Evolutionary conservation across 2,329 filamentous ascomycete genomes (phyloP).

Genomic region (Sarocladiaceae sp.): DNA sequence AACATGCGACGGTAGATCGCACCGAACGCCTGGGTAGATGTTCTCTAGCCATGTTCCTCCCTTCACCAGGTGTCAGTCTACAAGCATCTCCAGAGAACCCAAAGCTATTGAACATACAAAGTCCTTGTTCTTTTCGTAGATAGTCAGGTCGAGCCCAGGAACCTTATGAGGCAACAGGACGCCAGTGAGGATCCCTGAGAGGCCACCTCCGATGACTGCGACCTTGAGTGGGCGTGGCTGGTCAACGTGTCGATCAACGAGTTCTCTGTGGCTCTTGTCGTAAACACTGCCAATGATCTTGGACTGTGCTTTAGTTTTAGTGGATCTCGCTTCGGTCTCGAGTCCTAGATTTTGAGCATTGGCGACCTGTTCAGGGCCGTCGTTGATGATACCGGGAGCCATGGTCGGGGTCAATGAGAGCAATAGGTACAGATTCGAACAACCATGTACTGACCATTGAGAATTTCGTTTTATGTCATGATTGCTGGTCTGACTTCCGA

Average conservation of each 20-base stretch:
- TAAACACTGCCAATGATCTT: neutral
- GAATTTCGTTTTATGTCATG: too few relatives aligned
- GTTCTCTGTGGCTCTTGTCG: neutral
- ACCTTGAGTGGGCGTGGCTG: slow-evolving; percentile 29
- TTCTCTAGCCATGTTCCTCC: slow-evolving; percentile 12
- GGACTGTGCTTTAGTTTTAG: neutral
- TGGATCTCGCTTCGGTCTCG: neutral
- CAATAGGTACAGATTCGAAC: too few relatives aligned
- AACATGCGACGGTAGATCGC: slow-evolving; percentile 8
- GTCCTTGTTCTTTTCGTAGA: slow-evolving; percentile 12
- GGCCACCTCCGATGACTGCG: slow-evolving; percentile 32
- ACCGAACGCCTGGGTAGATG: neutral
- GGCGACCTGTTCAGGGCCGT: neutral
- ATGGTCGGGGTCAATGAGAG: neutral
- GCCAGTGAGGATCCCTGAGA: slow-evolving; percentile 17
- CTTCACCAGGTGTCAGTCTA: neutral
- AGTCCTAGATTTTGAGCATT: neutral
- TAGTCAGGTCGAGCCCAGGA: neutral
- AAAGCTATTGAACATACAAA: neutral
- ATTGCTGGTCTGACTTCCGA: too few relatives aligned
- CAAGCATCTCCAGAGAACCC: too few relatives aligned
- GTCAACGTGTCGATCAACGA: slow-evolving; percentile 27
- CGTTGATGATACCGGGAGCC: neutral
- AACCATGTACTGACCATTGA: too few relatives aligned
- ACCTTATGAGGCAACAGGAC: slow-evolving; percentile 29